Base-by-base conservation (phyloP, 2,329 filamentous ascomycete species). In the Aureobasidium sp. region DNA sequence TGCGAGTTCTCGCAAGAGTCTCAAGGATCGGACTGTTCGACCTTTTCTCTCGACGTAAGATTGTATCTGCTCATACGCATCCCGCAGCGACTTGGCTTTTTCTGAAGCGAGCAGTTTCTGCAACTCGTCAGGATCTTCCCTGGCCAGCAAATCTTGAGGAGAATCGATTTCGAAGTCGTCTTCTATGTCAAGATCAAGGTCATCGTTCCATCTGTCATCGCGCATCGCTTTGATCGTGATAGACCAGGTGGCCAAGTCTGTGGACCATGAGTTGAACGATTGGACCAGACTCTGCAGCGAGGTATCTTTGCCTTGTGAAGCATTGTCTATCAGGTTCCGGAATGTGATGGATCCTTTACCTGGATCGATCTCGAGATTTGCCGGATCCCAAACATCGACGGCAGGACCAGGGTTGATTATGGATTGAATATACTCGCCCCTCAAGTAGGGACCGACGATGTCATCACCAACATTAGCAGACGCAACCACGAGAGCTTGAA, bases 1-100 rank as follows among this genome's bases (percentile, higher is more conserved):
- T 12, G 89, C 84, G 20, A 96, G 82, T 66, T 93, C 89, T 34
- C 92, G 82, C 20, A 94, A 76, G 0, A 91, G 76, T 5, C 91
- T 87, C 1, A 95, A 73, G 20, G 95, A 74, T 67, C 92, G 91
- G 4, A 75, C 74, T 7, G 76, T 73, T 75, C 82, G 81, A 65
- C 76, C 76, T 0, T 79, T 76, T 29, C 76, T 29, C 22, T 20
- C 12, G 7, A 37, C 27, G 8, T 78, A 17, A 2, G 45, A 55
- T 7, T 60, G 44, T 12, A 58, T 27, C 9, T 79, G 76, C 14
- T 77, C 70, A 68, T 89, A 87, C 0, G 86, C 81, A 49, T 80
- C 76, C 36, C 77, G 76, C 5, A 90, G 75, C 1, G 84, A 79
- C 6, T 77, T 70, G 52, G 85, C 76, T 80, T 37, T 84, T 37